Conservation (phyloP, 805 yeast species). For the Teunomyces kruisii region DNA sequence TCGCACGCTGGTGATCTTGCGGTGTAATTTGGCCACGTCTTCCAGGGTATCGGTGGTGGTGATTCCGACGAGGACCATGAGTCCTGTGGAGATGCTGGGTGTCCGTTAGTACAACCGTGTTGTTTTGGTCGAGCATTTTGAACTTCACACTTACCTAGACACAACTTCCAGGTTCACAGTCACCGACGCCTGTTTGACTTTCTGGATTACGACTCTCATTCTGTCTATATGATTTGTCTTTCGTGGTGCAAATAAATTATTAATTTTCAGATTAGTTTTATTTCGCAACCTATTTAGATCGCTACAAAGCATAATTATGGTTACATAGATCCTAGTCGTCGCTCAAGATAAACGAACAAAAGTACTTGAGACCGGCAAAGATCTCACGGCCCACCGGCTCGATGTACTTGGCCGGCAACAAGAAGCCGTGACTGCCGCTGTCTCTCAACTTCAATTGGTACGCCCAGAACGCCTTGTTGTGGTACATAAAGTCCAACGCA, state of each 20-base stretch:
- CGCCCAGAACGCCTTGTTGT: conserved; percentile 79
- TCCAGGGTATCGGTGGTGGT: conserved; percentile 72
- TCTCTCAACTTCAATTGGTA: conserved; percentile 80
- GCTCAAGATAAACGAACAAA: conserved; percentile 39
- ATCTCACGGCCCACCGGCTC: conserved; percentile 77
- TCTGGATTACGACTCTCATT: conserved; percentile 91
- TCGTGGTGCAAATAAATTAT: too few species aligned
- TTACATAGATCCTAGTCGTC: conserved; percentile 5
- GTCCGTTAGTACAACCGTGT: neutral
- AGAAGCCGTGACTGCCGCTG: conserved; percentile 78
- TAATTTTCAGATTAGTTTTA: neutral
- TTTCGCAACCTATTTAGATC: neutral
- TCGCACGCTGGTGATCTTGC: conserved; percentile 63
- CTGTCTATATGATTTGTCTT: conserved; percentile 26
- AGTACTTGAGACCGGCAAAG: conserved; percentile 65
- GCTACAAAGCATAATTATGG: too few species aligned
- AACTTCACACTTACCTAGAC: conserved; percentile 54
- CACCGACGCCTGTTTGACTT: conserved; percentile 86
- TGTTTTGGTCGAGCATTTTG: too few species aligned
- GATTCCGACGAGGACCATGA: conserved; percentile 82
- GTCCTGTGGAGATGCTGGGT: conserved; percentile 59
- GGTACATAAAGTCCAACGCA: conserved; percentile 81
- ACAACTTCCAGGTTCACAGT: conserved; percentile 70
- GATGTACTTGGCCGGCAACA: conserved; percentile 69
- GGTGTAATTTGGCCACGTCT: conserved; percentile 68